A percentile compares a stretch with the other conserved stretches of the same genome.
Conservation (phyloP, 805 yeast species). For the Zygosaccharomyces lentus region DNA sequence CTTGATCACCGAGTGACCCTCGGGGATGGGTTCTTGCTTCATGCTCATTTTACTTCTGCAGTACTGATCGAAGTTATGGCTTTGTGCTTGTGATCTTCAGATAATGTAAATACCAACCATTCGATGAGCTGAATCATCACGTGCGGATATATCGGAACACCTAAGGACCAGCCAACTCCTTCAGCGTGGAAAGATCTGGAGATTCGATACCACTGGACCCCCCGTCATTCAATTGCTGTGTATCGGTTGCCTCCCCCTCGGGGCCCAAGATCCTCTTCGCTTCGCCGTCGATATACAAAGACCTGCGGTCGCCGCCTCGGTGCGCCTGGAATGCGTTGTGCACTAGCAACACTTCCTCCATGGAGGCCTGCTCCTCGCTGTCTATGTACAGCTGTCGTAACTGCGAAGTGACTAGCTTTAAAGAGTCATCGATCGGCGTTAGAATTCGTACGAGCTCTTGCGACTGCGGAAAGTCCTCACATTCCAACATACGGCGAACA, state of each 20-base stretch:
- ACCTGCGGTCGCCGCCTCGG: constrained; percentile 1
- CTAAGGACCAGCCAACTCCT: neutral
- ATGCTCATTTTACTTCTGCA: neutral
- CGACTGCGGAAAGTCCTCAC: constrained; percentile 6
- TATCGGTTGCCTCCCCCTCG: neutral
- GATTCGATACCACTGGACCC: neutral
- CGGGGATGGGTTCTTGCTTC: constrained; percentile 22
- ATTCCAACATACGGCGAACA: neutral
- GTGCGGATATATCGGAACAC: neutral
- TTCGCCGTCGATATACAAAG: constrained; percentile 10
- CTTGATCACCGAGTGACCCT: constrained; percentile 47
- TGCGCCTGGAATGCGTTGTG: neutral
- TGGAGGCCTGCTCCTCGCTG: constrained; percentile 27
- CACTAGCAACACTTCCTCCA: constrained; percentile 18
- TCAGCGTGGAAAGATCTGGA: neutral
- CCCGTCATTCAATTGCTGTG: neutral
- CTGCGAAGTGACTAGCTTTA: constrained; percentile 25
- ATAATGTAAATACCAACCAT: neutral
- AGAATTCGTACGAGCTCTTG: constrained; percentile 20
- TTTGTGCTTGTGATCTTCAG: neutral
- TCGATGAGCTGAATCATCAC: neutral
- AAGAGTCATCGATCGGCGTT: constrained; percentile 30
- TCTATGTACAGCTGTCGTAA: constrained; percentile 26
- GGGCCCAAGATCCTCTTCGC: constrained; percentile 8
- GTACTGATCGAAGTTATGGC: neutral